phyloP scores from a whole-genome alignment of 2,329 filamentous ascomycete genomes.

The Triangularia setosa region DNA sequence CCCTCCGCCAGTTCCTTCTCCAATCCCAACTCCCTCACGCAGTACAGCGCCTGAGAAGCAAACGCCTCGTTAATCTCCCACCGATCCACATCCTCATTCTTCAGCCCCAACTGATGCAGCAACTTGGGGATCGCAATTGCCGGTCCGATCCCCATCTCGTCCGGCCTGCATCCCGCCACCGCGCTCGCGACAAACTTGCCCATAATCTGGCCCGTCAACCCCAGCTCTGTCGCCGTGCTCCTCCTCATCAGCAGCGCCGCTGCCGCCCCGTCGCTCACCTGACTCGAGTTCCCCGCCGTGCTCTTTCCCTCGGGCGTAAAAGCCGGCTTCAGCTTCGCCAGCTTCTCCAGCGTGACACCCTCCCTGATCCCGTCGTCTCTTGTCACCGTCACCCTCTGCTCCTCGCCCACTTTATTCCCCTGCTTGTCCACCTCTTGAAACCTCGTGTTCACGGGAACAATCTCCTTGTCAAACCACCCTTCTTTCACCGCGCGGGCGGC shows the following conservation, averaged over 20 bases:
- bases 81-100: constrained; percentile 66
- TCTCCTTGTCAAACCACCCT: constrained; percentile 73
- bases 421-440: constrained; percentile 62
- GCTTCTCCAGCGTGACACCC: constrained; percentile 62
- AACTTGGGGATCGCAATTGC: constrained; percentile 82
- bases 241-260: constrained; percentile 80
- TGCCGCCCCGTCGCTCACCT: constrained; percentile 85
- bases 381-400: constrained; percentile 62
- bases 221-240: constrained; percentile 71
- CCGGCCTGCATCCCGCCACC: constrained; percentile 74
- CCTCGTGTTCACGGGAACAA: constrained; percentile 71
- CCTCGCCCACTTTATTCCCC: constrained; percentile 51
- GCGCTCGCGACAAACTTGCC: constrained; percentile 78
- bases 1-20: constrained; percentile 58
- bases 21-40: constrained; percentile 65
- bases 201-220: constrained; percentile 65
- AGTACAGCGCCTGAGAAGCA: constrained; percentile 65
- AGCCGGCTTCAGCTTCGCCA: constrained; percentile 78
- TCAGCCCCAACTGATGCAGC: constrained; percentile 63
- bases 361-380: constrained; percentile 81
- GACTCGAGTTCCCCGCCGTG: constrained; percentile 82
- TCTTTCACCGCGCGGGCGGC: constrained; percentile 65
- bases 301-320: constrained; percentile 71
- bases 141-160: constrained; percentile 93
- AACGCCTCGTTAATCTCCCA: constrained; percentile 95